These are phyloP conservation scores for Ustilago tritici DNA, from an alignment of 1,284 basidiomycete species.

Conservation along the genomic window DNA sequence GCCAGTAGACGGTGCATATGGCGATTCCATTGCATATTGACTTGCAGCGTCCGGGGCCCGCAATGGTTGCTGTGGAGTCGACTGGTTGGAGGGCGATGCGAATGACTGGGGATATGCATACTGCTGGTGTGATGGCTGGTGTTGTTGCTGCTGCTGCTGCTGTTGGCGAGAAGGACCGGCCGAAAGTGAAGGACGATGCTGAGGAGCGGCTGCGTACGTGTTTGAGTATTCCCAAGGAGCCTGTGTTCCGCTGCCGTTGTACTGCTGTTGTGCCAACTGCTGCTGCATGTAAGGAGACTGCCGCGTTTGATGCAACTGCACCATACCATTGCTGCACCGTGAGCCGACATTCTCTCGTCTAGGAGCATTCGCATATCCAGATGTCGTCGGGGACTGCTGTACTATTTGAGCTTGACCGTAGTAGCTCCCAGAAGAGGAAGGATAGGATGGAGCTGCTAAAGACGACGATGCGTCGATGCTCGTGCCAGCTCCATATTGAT, in stretches of 20 bases:
- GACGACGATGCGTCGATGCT: not conserved
- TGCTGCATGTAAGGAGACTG: constrained; percentile 3
- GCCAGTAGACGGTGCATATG: constrained; percentile 26
- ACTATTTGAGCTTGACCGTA: not conserved
- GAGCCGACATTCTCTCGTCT: constrained; percentile 7
- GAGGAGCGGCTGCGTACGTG: constrained; percentile 2
- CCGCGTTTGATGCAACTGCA: constrained; percentile 11
- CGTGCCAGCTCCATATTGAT: constrained; percentile 9
- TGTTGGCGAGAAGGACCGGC: constrained; percentile 16
- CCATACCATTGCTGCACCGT: not conserved
- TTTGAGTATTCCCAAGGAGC: constrained; percentile 9
- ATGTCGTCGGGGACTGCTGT: constrained; percentile 15
- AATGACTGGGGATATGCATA: constrained; percentile 12
- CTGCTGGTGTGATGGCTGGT: constrained; percentile 12
- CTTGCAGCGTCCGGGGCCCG: constrained; percentile 13
- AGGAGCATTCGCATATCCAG: not conserved
- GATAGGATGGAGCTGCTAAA: not conserved
- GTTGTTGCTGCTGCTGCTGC: constrained; percentile 24
- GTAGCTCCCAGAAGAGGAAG: not conserved
- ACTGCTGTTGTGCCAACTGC: constrained; percentile 16
- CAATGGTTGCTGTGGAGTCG: constrained; percentile 19
- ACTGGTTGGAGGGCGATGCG: constrained; percentile 9
- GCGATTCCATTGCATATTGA: constrained; percentile 23
- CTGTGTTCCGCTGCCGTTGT: not conserved
- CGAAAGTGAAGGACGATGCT: constrained; percentile 8